A percentile compares a stretch with the other conserved stretches of the same genome.
These are phyloP conservation scores for Falciphora oryzae DNA, from an alignment of 2,329 filamentous ascomycete species.

Conservation along the genomic window DNA sequence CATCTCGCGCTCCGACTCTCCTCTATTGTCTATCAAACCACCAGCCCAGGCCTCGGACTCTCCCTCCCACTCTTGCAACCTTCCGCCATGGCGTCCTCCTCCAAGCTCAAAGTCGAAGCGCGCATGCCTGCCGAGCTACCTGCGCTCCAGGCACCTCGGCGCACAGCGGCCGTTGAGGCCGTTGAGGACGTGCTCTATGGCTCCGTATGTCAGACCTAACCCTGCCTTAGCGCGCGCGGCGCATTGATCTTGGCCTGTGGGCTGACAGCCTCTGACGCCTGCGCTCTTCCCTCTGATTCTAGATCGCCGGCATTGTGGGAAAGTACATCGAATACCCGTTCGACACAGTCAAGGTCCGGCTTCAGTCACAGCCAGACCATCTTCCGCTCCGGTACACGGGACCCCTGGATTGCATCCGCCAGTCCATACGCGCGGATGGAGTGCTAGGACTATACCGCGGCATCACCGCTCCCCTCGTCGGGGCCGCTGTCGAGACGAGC, in stretches of 20 bases:
- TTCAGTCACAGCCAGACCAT: constrained; percentile 90
- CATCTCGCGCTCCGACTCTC: neutral
- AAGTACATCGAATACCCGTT: constrained; percentile 99
- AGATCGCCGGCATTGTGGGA: constrained; percentile 79
- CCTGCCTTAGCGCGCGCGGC: neutral
- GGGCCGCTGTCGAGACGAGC: constrained; percentile 87
- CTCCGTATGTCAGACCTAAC: constrained; percentile 53
- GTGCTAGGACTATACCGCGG: constrained; percentile 80
- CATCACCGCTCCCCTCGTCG: constrained; percentile 83
- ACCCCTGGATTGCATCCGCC: constrained; percentile 86
- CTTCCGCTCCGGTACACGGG: constrained; percentile 77
- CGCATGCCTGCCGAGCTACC: constrained; percentile 10
- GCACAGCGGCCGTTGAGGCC: constrained; percentile 54
- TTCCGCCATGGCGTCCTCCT: constrained; percentile 18
- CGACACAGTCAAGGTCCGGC: constrained; percentile 94
- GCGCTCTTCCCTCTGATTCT: constrained; percentile 1
- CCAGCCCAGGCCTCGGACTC: too few species aligned
- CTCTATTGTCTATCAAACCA: neutral
- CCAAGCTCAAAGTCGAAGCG: constrained; percentile 16
- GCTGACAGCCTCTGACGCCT: neutral
- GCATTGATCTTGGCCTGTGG: neutral
- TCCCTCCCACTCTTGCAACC: neutral
- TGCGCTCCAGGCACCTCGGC: constrained; percentile 18
- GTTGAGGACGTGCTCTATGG: constrained; percentile 85
- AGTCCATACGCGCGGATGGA: constrained; percentile 77